Evolutionary conservation across 2,329 filamentous ascomycete genomes (phyloP), one percentile per base, ranked within the genome.

Genomic region (Aspergillus sp.): DNA sequence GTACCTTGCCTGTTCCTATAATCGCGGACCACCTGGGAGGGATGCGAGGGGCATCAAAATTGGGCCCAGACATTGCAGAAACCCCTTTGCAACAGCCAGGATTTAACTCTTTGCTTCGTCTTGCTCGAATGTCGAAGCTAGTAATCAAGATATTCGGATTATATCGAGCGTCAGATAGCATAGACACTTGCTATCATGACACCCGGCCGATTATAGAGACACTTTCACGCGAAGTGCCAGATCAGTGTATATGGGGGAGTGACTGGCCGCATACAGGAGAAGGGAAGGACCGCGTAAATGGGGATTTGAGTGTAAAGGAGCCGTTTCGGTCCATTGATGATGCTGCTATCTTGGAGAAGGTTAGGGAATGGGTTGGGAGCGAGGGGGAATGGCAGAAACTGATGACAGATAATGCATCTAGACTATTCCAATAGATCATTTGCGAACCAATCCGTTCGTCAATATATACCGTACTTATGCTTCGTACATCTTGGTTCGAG

Each of bases 251-350:
- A 17, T 52, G 55, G 47, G 55, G 55, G 9, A 56, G 48, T 27
- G 55, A 56, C 15, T 56, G 47, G 55, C 55, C 55, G 6, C 55
- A 56, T 19, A 56, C 55, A 7, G 55, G 55, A 4, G 55, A 56
- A 15, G 55, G 47, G 23, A 44, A 40, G 15, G 23, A 46, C 17
- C 31, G 41, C 19, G 17, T 23, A n/a, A 37, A 24, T 8, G 9
- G 15, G 12, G 33, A n/a, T 21, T 39, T 54, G 21, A n/a, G 19
- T 19, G 17, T 7, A 8, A 54, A 39, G 24, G 52, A 54, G 17
- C 41, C 52, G n/a, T 54, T 54, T 17, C 43, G 52, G 15, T 11
- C 39, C 15, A 46, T 54, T 35, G 52, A 54, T 24, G 21, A 47
- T 35, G 12, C 37, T 23, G 41, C 52, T 24, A 11, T 46, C 31